Evolutionary conservation across 1,139 yeast genomes (phyloP).

Genomic region (Suhomyces wounanorum): DNA sequence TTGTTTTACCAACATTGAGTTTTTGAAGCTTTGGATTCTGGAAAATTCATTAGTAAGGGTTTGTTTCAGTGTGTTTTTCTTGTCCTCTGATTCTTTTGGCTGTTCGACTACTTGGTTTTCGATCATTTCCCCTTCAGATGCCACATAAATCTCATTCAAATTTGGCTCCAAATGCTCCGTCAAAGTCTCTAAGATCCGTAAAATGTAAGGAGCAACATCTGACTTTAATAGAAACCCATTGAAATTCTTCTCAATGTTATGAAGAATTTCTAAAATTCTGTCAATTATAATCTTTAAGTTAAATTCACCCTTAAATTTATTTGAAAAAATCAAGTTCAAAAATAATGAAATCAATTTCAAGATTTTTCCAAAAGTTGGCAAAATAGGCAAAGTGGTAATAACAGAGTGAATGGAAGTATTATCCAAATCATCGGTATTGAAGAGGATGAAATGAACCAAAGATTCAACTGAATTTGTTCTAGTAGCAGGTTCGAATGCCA

Average conservation of each 20-base stretch:
- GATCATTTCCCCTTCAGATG: not conserved
- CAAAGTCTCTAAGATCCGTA: constrained; percentile 36
- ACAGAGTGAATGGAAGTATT: constrained; percentile 42
- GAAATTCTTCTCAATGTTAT: constrained; percentile 37
- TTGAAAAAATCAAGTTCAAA: constrained; percentile 24
- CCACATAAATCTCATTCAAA: not conserved
- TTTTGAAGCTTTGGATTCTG: constrained; percentile 29
- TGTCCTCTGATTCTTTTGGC: not conserved
- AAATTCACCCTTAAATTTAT: constrained; percentile 27
- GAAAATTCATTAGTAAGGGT: constrained; percentile 8
- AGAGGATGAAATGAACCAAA: constrained; percentile 70
- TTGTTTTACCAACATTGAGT: constrained; percentile 37
- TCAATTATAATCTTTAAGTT: constrained; percentile 16
- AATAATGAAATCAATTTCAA: constrained; percentile 40
- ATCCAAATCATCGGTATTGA: constrained; percentile 36
- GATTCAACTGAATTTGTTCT: constrained; percentile 54
- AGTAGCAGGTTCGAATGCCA: constrained; percentile 12
- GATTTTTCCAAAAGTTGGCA: constrained; percentile 59
- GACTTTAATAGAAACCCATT: constrained; percentile 43
- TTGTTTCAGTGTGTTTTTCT: not conserved
- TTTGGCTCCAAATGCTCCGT: constrained; percentile 16
- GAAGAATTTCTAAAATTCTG: constrained; percentile 26
- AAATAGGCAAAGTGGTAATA: constrained; percentile 61
- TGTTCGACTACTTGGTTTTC: not conserved
- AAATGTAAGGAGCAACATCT: constrained; percentile 43